Evolutionary conservation across 163 green algal genomes (phyloP), one percentile per base, ranked within the genome.

Genomic region (Chlorella variabilis): DNA sequence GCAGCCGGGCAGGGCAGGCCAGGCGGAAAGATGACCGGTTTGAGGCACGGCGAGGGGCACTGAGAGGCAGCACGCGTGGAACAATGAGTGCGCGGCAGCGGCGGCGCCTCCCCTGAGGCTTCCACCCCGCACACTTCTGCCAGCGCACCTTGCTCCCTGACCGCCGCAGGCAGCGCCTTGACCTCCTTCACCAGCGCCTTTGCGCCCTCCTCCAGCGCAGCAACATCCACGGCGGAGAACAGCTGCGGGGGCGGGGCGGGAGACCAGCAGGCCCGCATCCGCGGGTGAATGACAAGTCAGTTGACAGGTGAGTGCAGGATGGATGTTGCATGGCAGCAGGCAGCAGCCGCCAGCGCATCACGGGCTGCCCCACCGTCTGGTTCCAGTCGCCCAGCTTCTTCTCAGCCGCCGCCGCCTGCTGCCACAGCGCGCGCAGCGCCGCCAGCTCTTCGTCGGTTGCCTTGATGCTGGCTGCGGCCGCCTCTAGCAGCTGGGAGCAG

Each of bases 141-240:
- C 51, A 27, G 51, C 45, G 11, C 45, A 80, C 74, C 74, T 71
- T 93, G 80, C 36, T 95, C 92, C 54, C 89, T 88, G 58, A 93
- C 86, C 65, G 79, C 27, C 69, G 93, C 93, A n/a, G 85, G 77
- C 25, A 94, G 85, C 27, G 81, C 78, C 81, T 92, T 93, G 56
- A 96, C 90, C 78, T 97, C 93, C 85, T 97, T 97, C 39, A 95
- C 88, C 75, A 96, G 95, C 5, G 76, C 59, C 90, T 97, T 97
- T 70, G 92, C 90, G 31, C 91, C 93, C 23, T 96, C 93, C 84
- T 97, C 94, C 90, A 97, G 95, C 62, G 39, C 56, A 1, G 73
- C 5, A 36, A 80, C 73, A 34, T 69, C 62, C 27, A 80, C 73
- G 1, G 25, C 73, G 11, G 54, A 38, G 56, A 80, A 80, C 27